These are phyloP conservation scores for Darksidea phi DNA, from an alignment of 495 filamentous ascomycete genomes.

Conservation along the genomic window DNA sequence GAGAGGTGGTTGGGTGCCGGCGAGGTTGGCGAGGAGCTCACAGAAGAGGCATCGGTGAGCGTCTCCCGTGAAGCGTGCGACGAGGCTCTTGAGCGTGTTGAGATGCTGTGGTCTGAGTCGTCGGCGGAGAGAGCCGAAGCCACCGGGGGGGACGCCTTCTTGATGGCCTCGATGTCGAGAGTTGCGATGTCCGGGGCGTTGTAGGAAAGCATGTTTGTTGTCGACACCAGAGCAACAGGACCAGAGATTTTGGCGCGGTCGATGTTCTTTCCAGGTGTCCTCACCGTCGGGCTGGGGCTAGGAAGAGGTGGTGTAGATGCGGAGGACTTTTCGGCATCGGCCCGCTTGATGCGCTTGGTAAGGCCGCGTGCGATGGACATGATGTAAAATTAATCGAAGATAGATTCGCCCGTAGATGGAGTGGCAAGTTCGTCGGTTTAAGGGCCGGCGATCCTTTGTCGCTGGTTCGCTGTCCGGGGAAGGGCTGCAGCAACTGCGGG, in stretches of 20 bases:
- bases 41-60: constrained; percentile 70
- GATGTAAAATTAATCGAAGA: constrained; percentile 45
- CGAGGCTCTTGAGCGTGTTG: constrained; percentile 32
- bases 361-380: constrained; percentile 34
- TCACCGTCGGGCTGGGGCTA: constrained; percentile 40
- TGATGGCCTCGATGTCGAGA: constrained; percentile 38
- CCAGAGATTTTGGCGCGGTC: constrained; percentile 68
- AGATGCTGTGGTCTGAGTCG: constrained; percentile 55
- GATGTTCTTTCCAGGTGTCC: constrained; percentile 39
- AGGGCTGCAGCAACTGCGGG: constrained; percentile 22
- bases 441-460: constrained; percentile 30
- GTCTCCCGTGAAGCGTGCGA: constrained; percentile 58
- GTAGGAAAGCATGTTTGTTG: constrained; percentile 94
- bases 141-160: constrained; percentile 45
- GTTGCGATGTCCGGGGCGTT: constrained; percentile 74
- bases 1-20: constrained; percentile 76
- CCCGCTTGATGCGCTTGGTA: constrained; percentile 32
- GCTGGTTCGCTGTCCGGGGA: constrained; percentile 11
- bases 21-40: constrained; percentile 56
- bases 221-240: constrained; percentile 82
- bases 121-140: constrained; percentile 54
- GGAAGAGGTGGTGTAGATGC: constrained; percentile 8
- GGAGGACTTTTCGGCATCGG: constrained; percentile 12
- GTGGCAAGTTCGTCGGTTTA: constrained; percentile 23
- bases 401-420: constrained; percentile 16